Conservation (phyloP, 805 yeast species). For the Candida manassasensis region DNA sequence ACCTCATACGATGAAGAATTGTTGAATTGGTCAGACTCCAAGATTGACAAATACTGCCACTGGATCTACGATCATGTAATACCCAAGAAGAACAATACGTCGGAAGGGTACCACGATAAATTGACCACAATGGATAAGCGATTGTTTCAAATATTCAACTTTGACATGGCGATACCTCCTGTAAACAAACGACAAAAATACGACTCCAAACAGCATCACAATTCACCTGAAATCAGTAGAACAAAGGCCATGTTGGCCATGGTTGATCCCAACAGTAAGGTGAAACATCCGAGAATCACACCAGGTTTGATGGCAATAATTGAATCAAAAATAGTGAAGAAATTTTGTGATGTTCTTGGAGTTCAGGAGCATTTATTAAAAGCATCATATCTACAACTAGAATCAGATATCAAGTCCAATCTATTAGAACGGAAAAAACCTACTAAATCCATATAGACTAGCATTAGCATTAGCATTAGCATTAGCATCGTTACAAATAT, state of each 20-base stretch:
- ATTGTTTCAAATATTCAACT: conserved; percentile 27
- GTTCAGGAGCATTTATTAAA: not conserved
- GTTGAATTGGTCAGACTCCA: conserved; percentile 43
- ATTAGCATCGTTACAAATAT: too few relatives aligned
- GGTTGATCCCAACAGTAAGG: not conserved
- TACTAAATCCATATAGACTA: too few relatives aligned
- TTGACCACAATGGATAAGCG: conserved; percentile 26
- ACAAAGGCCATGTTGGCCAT: not conserved
- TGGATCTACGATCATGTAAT: conserved; percentile 42
- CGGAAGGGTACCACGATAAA: conserved; percentile 12
- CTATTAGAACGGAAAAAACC: not conserved
- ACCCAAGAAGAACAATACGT: conserved; percentile 15
- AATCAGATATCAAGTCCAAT: conserved; percentile 1
- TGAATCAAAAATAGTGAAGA: not conserved
- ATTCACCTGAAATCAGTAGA: not conserved
- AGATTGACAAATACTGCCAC: conserved; percentile 43
- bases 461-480: too few relatives aligned
- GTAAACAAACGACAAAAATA: conserved; percentile 5
- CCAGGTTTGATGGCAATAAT: not conserved
- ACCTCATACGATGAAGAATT: conserved; percentile 21
- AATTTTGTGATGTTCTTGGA: conserved; percentile 1
- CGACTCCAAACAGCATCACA: conserved; percentile 4
- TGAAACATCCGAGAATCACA: not conserved
- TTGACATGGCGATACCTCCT: conserved; percentile 11
- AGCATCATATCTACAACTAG: conserved; percentile 1